phyloP scores from a whole-genome alignment of 768 basidiomycete species.

The Leccinum rimulosum region DNA sequence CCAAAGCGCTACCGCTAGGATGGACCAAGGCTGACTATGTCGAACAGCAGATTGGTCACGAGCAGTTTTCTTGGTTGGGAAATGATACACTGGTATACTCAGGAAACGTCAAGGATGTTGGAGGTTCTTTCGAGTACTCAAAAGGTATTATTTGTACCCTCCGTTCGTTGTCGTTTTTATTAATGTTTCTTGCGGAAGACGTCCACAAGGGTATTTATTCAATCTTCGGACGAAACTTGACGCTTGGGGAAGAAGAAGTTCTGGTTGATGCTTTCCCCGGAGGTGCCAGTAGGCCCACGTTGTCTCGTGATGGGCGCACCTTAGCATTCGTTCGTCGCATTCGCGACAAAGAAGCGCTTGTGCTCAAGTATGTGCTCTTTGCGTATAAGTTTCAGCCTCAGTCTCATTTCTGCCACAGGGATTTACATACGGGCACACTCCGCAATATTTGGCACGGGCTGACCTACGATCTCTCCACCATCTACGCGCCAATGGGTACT shows the following conservation, averaged over 20 bases:
- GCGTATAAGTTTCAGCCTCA: not conserved
- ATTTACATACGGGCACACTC: slow-evolving; percentile 62
- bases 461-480: slow-evolving; percentile 58
- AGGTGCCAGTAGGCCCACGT: slow-evolving; percentile 70
- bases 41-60: slow-evolving; percentile 71
- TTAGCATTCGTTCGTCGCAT: slow-evolving; percentile 74
- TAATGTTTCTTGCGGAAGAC: slow-evolving; percentile 38
- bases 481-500: slow-evolving; percentile 77
- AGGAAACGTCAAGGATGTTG: slow-evolving; percentile 56
- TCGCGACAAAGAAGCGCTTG: slow-evolving; percentile 68
- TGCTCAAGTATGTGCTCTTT: slow-evolving; percentile 53
- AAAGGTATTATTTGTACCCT: slow-evolving; percentile 47
- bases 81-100: slow-evolving; percentile 61
- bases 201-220: slow-evolving; percentile 70
- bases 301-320: slow-evolving; percentile 66
- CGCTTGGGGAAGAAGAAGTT: slow-evolving; percentile 47
- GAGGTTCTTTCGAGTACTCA: slow-evolving; percentile 52
- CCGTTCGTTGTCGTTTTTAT: not conserved
- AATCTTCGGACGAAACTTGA: slow-evolving; percentile 66
- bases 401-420: slow-evolving; percentile 39
- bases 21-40: slow-evolving; percentile 61
- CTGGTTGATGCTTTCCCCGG: slow-evolving; percentile 60
- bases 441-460: slow-evolving; percentile 67
- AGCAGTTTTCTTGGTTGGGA: slow-evolving; percentile 64
- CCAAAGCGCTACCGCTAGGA: slow-evolving; percentile 55